Evolutionary conservation across 331 rosid genomes (phyloP), one percentile per base, ranked within the genome.

Genomic region (Dryas integrifolia): DNA sequence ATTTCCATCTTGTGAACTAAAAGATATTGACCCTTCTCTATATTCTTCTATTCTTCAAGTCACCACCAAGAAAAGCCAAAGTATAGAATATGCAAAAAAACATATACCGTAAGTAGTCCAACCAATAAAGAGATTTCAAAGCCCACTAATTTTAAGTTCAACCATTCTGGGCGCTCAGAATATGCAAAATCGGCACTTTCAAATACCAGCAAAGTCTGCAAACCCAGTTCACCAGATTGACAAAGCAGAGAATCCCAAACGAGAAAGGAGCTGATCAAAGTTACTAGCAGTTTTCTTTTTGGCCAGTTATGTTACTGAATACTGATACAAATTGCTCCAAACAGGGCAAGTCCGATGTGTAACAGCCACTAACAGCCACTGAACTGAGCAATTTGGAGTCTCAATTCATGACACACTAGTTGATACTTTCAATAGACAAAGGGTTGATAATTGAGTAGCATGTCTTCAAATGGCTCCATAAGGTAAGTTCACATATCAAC

Each of bases 11-110:
- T 49, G 30, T 47, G 67, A 61, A 59, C 16, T n/a, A 80, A 52
- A 13, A 26, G 69, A 82, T 2, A 66, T 71, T 18, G 68, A 57
- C 83, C 50, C 85, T 80, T 86, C 58, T 64, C 82, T 60, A 14
- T 77, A 14, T 51, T 72, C 50, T 65, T 16, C 30, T 69, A 18
- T 56, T 74, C 72, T 53, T 46, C 46, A 61, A 45, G 11, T 44
- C 59, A n/a, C 58, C 51, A 9, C 62, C 51, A 72, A 76, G 64
- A 77, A 67, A 53, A 24, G 69, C 67, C 48, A 0, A 60, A 4
- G 41, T 44, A 43, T 41, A 3, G 55, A 62, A 59, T 59, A 44
- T 58, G 43, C 35, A 56, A 15, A 50, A 67, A 70, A 7, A 10
- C 70, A 62, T 43, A 77, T 48, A 72, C 61, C 58, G 52, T 63